A percentile compares a stretch with the other conserved stretches of the same genome.
These are phyloP conservation scores for Flaveria brownii DNA, from an alignment of 129 eudicot species.

Conservation along the genomic window DNA sequence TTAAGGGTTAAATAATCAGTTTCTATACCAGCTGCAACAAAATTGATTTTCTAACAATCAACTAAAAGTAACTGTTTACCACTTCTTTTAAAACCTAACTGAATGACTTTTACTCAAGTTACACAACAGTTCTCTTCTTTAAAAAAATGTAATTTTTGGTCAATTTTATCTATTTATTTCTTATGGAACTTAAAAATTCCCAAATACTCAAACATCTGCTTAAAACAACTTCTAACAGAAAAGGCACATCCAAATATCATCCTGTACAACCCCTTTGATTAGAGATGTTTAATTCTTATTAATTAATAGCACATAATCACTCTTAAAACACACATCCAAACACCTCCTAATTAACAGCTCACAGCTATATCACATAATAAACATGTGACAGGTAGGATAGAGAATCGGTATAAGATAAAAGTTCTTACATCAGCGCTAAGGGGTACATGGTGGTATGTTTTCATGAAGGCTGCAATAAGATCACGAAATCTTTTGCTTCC, in stretches of 20 bases:
- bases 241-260: background rate
- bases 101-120: background rate
- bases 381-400: background rate
- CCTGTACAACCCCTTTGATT: background rate
- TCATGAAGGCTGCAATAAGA: conserved; percentile 87
- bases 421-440: conserved; percentile 75
- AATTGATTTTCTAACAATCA: background rate
- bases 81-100: background rate
- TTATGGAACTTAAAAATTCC: background rate
- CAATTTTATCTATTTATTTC: background rate
- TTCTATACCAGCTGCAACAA: background rate
- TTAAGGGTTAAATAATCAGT: background rate
- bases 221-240: background rate
- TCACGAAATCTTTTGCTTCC: conserved; percentile 84
- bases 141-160: background rate
- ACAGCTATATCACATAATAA: conserved; percentile 15
- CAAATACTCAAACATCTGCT: background rate
- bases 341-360: background rate
- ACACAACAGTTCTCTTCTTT: background rate
- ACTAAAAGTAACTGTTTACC: background rate
- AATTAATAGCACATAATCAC: conserved; percentile 2
- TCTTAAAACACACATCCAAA: background rate
- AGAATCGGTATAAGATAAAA: background rate
- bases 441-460: conserved; percentile 86
- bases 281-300: background rate